Percentiles rank a stretch among this genome's conserved stretches.
Conservation (phyloP, 345 rosid species). For the Arabis alpina region DNA sequence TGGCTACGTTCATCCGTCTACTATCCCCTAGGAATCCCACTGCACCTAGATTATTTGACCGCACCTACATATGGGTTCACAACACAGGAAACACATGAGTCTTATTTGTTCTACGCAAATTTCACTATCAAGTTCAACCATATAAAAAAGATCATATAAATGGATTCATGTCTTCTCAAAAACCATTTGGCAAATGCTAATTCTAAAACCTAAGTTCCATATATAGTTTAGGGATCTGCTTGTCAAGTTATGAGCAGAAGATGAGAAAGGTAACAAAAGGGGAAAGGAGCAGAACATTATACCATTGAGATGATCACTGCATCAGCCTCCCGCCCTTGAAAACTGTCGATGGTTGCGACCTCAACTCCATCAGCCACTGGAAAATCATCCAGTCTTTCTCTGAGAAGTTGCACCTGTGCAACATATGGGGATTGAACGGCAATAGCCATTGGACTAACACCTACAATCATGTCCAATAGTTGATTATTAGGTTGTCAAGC, state of each 20-base stretch:
- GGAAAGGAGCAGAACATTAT: conserved; percentile 22
- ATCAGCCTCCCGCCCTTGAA: conserved; percentile 97
- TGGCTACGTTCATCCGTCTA: conserved; percentile 90
- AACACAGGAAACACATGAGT: conserved; percentile 7
- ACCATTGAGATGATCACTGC: conserved; percentile 98
- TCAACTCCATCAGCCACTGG: conserved; percentile 85
- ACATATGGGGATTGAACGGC: conserved; percentile 98
- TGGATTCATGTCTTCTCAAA: too few relatives aligned
- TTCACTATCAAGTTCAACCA: neutral
- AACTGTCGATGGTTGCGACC: conserved; percentile 95
- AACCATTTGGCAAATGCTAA: too few relatives aligned
- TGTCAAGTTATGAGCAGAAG: conserved; percentile 12
- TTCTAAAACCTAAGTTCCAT: neutral
- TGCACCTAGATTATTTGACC: conserved; percentile 84
- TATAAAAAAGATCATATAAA: neutral
- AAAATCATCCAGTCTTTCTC: conserved; percentile 82
- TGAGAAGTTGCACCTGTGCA: conserved; percentile 91
- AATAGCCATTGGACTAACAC: conserved; percentile 78
- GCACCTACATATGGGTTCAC: conserved; percentile 53
- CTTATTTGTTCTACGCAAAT: neutral
- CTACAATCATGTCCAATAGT: conserved; percentile 46
- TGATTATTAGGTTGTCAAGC: conserved; percentile 17
- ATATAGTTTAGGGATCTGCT: neutral
- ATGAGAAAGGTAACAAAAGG: neutral
- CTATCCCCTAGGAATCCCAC: conserved; percentile 95